Base-by-base conservation (phyloP, 148 eudicot genomes). In the Rhododendron mucronatum region DNA sequence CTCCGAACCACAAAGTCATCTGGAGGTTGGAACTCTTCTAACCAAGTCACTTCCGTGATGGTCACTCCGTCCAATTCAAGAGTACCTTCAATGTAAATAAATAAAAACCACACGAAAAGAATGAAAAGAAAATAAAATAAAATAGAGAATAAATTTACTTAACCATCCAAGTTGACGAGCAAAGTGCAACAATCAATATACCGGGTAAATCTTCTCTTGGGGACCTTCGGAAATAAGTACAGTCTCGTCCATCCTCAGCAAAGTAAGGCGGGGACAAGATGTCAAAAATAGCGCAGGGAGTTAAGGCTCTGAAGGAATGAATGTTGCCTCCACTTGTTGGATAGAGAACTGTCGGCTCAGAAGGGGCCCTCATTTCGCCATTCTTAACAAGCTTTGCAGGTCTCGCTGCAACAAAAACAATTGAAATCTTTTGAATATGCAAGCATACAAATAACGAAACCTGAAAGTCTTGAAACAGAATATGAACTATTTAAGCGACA, bases 221-320 rank as follows among this genome's bases (percentile, higher is more conserved):
- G 83, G 92, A 86, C 80, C 73, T 90, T 57, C 91, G 89, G 84
- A 91, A 92, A 75, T 92, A 92, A 33, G 98, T 91, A 88, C 99
- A 97, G 85, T 97, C 96, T 26, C 98, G 93, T 63, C 99, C 99
- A 87, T 95, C 95, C 65, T 95, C 96, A 44, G 98, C 87, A 74
- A 93, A 90, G 86, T 97, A 97, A 33, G 98, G 99, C 0, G 99
- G 99, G 53, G 99, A 91, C 86, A 97, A 92, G 87, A 97, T 95
- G 91, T 97, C 99, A 82, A 97, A 97, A 86, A 97, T 87, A 44
- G 99, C 99, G 82, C 98, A 94, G 1, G 98, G 99, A 73, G 98
- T 93, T 50, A 95, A 82, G 23, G 99, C 99, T 88, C 89, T 93
- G 91, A 97, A 97, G 88, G 91, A 91, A 89, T 97, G 99, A 81